Evolutionary conservation across 2,329 filamentous ascomycete species (phyloP), one percentile per base, ranked within the genome.

Genomic region (Sporothrix brunneoviolacea): DNA sequence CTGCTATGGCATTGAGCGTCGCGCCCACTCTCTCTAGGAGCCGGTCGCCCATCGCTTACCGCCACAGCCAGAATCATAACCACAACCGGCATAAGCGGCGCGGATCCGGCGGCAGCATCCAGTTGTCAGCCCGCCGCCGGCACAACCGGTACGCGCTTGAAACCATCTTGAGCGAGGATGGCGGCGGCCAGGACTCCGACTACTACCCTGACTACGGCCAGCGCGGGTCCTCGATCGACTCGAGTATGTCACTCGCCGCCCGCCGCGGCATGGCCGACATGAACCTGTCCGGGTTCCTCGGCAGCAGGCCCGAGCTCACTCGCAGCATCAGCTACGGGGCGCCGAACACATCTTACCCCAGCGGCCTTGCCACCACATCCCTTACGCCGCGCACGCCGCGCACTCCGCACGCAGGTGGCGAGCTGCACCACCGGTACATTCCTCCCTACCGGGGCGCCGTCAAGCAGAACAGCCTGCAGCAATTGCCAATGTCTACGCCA

Each of bases 81-180:
- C 27, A 22, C 16, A 24, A 35, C 9, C 30, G 37, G 4, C 51
- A 40, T 21, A 41, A 41, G 27, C 48, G 77, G 4, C 68, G 76
- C 19, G 74, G 71, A 1, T 80, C 76, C 0, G 75, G 70, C 4
- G 71, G 75, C 37, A 78, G 70, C 54, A 58, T 79, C 1, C 67
- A 70, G 33, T 61, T 70, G 9, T 52, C 68, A 8, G 64, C 65
- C 0, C 60, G 65, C 24, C 50, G 68, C 10, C 54, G 67, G 4
- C 58, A 63, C 44, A 63, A 65, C 12, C 61, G 52, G 3, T 22
- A 50, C 24, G 49, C 50, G 6, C 54, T 68, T 0, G 70, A 73
- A 12, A 63, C 65, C 15, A 66, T 61, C 3, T 56, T 73, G 4
- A 73, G 60, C 12, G 63, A 65, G 8, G 62, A 63, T 13, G 57